Evolutionary conservation across 179 eudicot genomes (phyloP), one percentile per base, ranked within the genome.

Genomic region (Kewa caespitosa): DNA sequence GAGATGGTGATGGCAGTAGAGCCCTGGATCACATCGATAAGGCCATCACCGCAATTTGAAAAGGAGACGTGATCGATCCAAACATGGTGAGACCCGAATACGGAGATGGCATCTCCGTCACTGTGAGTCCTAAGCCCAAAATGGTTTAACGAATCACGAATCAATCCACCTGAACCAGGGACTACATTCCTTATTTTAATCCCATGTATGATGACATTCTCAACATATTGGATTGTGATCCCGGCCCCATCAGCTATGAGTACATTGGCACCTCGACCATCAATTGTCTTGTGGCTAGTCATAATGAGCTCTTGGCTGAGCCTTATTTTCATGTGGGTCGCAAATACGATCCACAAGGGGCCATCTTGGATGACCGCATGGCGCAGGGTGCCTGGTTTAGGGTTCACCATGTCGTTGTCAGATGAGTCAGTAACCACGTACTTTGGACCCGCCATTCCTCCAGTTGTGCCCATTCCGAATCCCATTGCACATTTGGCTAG

Each of bases 1-100:
- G 93, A 89, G 82, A 91, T 88, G 63, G 93, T 89, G 39, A 85
- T 73, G 30, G 84, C 83, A 8, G 88, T 80, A 9, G 86, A 83
- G 34, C 79, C 86, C 33, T 69, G 67, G 48, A 85, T 83, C n/a
- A 66, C 70, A 33, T 84, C 87, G 30, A 82, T 76, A 30, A 84
- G 73, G 2, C 87, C 87, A 59, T 87, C 6, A 13, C 90, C 0
- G 57, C 4, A 15, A 23, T 64, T 76, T 1, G 84, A 65, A n/a
- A 88, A 60, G 0, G 86, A 86, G 32, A 81, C 74, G 59, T 88
- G 91, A 68, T 88, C 91, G 8, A 88, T 75, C 89, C 91, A 88
- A n/a, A 88, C 34, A 57, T 82, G 81, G 75, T 76, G 81, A 1
- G 91, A 74, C 0, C 85, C 82, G 38, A 77, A 84, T 27, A 88